Evolutionary conservation across 805 yeast genomes (phyloP).

Genomic region (Lipomyces mesembrius): DNA sequence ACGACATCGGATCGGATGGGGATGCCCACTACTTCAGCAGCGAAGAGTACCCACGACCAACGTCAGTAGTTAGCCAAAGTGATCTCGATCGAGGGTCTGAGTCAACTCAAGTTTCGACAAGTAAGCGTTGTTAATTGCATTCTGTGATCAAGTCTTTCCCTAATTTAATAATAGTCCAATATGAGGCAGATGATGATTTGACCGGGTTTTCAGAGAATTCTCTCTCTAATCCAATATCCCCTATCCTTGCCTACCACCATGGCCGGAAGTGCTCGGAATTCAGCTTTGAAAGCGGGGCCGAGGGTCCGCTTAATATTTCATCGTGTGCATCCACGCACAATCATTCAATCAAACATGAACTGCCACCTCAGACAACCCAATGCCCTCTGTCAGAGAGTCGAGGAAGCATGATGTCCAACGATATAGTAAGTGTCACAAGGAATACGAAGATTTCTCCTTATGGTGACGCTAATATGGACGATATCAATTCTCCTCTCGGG

Average conservation of each 20-base stretch:
- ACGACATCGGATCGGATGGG: not conserved
- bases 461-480: not conserved
- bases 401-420: not conserved
- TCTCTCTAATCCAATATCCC: not conserved
- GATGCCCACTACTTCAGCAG: constrained; percentile 11
- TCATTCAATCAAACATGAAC: not conserved
- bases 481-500: not conserved
- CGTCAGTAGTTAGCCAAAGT: not conserved
- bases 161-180: not conserved
- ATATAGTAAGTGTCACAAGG: not conserved
- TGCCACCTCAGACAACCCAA: not conserved
- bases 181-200: not conserved
- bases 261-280: constrained; percentile 22
- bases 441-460: not conserved
- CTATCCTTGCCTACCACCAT: not conserved
- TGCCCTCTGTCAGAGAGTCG: not conserved
- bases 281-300: constrained; percentile 20
- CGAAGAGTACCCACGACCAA: constrained; percentile 10
- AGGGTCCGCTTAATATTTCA: constrained; percentile 2
- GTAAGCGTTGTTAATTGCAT: not conserved
- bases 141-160: not conserved
- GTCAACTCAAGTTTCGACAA: not conserved
- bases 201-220: not conserved
- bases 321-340: not conserved
- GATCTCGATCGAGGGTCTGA: not conserved